Conservation (phyloP, 225 moss, liverwort and hornwort genomes). For the Pseudisothecium myosuroides region DNA sequence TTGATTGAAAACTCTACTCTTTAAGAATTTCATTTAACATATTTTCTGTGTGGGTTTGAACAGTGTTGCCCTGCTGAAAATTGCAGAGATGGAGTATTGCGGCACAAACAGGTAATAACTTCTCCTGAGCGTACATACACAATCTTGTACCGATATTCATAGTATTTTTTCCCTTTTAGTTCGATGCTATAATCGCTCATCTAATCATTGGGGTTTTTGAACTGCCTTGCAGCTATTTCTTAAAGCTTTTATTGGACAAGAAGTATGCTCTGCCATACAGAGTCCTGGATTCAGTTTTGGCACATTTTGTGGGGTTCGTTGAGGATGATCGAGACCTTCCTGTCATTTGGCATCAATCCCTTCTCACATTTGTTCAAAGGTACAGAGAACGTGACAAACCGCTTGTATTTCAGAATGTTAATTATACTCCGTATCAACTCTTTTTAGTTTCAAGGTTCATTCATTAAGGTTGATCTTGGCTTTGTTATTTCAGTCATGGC, state of each 20-base stretch:
- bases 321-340: constrained; percentile 88
- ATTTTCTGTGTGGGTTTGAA: not conserved
- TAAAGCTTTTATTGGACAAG: constrained; percentile 97
- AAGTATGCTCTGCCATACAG: constrained; percentile 93
- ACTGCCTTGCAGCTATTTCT: constrained; percentile 60
- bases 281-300: constrained; percentile 79
- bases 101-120: constrained; percentile 73
- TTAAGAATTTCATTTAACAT: not conserved
- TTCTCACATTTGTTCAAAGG: constrained; percentile 94
- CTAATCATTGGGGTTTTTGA: not conserved
- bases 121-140: not conserved
- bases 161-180: not conserved
- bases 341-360: constrained; percentile 98
- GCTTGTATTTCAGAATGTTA: not conserved
- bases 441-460: not conserved
- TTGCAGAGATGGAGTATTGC: constrained; percentile 80
- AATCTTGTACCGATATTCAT: not conserved
- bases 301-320: constrained; percentile 63
- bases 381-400: not conserved
- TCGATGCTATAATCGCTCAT: not conserved
- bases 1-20: not conserved
- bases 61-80: constrained; percentile 92
- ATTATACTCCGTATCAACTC: too few relatives aligned
- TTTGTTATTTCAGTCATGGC: not conserved
- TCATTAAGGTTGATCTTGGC: not conserved